These are phyloP conservation scores for Yarrowia yakushimensis DNA, from an alignment of 805 yeast genomes.

Conservation along the genomic window DNA sequence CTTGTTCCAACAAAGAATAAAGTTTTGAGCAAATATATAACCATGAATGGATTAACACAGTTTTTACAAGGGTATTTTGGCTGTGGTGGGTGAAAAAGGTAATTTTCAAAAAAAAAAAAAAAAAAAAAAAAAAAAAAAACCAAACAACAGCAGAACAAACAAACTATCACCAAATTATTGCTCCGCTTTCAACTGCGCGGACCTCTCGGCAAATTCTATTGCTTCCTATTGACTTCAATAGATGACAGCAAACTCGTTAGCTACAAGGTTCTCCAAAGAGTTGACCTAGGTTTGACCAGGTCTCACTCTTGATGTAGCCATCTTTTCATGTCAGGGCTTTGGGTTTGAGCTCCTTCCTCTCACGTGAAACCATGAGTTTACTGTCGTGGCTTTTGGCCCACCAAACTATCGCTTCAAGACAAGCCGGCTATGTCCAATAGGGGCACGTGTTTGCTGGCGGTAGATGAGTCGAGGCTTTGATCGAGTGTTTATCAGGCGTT, in stretches of 20 bases:
- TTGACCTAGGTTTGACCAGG: neutral
- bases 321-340: neutral
- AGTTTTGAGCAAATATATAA: neutral
- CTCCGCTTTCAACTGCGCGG: too few species aligned
- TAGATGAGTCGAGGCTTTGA: neutral
- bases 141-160: too few species aligned
- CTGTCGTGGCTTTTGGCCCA: neutral
- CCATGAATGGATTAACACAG: neutral
- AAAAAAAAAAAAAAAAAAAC: too few species aligned
- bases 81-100: too few species aligned
- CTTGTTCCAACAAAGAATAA: neutral
- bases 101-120: too few species aligned
- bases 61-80: too few species aligned
- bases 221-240: too few species aligned
- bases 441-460: neutral
- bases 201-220: too few species aligned
- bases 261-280: neutral
- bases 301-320: neutral
- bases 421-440: neutral
- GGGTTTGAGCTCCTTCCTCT: neutral
- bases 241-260: neutral
- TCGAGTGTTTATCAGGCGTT: too few species aligned
- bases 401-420: neutral
- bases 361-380: neutral
- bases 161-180: too few species aligned